Conservation (phyloP, 352 stramenopile species). For the Thalassiosira delicatula region DNA sequence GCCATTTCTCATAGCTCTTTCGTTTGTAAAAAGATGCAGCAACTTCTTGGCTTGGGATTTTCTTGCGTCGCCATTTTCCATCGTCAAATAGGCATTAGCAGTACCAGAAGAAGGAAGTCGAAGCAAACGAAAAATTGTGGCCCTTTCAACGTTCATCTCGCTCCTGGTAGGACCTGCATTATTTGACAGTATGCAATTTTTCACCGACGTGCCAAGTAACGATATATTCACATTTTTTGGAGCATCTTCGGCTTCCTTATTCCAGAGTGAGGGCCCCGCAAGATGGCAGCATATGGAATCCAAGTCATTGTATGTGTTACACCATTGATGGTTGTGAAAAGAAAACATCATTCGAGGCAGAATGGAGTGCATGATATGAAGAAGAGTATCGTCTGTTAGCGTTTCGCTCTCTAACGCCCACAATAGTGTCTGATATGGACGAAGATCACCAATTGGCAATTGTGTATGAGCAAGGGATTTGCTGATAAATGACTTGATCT, state of each 20-base stretch:
- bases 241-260: conserved; percentile 51
- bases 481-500: conserved; percentile 62
- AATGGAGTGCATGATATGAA: conserved; percentile 61
- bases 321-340: conserved; percentile 72
- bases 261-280: conserved; percentile 64
- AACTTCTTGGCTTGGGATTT: conserved; percentile 52
- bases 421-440: conserved; percentile 85
- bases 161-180: conserved; percentile 58
- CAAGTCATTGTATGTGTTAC: conserved; percentile 76
- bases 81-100: conserved; percentile 64
- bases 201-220: conserved; percentile 51
- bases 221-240: conserved; percentile 23
- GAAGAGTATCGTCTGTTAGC: conserved; percentile 44
- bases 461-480: conserved; percentile 56
- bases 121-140: conserved; percentile 61
- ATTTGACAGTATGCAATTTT: conserved; percentile 45
- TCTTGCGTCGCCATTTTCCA: conserved; percentile 76
- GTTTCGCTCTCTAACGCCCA: conserved; percentile 81
- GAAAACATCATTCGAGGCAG: conserved; percentile 71
- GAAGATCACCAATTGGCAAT: conserved; percentile 75
- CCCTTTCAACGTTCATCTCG: conserved; percentile 52
- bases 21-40: conserved; percentile 49
- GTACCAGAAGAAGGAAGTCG: conserved; percentile 46
- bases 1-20: conserved; percentile 2
- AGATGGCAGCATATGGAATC: conserved; percentile 70